These are phyloP conservation scores for Backusella psychrophila DNA, from an alignment of 192 early-diverging fungal genomes.

Conservation along the genomic window DNA sequence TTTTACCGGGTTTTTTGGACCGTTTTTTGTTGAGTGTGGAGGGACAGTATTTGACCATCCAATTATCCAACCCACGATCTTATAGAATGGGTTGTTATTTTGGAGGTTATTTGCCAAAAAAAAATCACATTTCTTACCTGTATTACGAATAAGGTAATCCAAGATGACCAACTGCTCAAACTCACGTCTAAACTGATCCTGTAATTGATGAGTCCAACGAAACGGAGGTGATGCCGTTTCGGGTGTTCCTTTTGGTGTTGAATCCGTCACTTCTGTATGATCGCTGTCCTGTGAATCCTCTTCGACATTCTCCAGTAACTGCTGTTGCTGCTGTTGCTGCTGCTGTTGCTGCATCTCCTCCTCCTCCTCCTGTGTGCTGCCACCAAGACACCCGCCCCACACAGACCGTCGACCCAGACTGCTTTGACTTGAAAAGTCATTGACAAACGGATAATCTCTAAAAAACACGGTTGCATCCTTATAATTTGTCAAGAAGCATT, in stretches of 20 bases:
- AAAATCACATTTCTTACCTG: slow-evolving; percentile 61
- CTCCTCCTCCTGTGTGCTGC: background rate
- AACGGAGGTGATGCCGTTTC: slow-evolving; percentile 13
- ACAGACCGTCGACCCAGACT: background rate
- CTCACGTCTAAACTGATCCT: slow-evolving; percentile 53
- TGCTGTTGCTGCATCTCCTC: background rate
- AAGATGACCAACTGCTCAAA: slow-evolving; percentile 84
- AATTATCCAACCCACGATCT: slow-evolving; percentile 72
- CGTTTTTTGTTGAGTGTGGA: background rate
- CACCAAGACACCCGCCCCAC: slow-evolving; percentile 24
- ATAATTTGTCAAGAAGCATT: slow-evolving; percentile 78
- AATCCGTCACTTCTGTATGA: background rate
- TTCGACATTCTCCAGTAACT: background rate
- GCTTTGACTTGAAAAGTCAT: slow-evolving; percentile 6
- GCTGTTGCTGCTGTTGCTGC: background rate
- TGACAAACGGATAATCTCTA: slow-evolving; percentile 52
- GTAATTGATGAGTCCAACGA: slow-evolving; percentile 47
- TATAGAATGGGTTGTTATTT: background rate
- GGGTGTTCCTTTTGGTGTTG: background rate
- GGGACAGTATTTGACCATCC: slow-evolving; percentile 80
- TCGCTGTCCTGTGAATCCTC: background rate
- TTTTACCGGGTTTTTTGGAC: background rate
- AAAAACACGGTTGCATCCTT: slow-evolving; percentile 86
- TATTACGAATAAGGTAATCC: slow-evolving; percentile 91
- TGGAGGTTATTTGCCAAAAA: too few relatives aligned